Percentiles rank a stretch among this genome's conserved stretches.
These are phyloP conservation scores for Sporothrix euskadiensis DNA, from an alignment of 2,329 filamentous ascomycete genomes.

Conservation along the genomic window DNA sequence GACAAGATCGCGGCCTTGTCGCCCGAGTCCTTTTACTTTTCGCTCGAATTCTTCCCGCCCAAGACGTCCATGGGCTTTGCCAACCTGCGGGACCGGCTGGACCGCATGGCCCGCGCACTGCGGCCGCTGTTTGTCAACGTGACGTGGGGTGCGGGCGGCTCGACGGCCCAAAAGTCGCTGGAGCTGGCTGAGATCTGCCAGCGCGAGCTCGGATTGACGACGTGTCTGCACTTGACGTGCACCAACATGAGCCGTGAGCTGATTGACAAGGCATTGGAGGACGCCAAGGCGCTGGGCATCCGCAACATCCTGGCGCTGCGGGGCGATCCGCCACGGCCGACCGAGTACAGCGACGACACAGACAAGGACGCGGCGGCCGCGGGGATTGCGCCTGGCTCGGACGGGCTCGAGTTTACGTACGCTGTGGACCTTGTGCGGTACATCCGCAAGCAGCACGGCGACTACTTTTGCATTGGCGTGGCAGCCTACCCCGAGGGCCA, in stretches of 20 bases:
- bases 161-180: constrained; percentile 84
- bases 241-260: constrained; percentile 91
- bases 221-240: constrained; percentile 93
- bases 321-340: constrained; percentile 84
- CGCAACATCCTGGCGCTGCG: constrained; percentile 90
- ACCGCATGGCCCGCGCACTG: constrained; percentile 90
- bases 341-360: constrained; percentile 70
- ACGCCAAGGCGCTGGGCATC: constrained; percentile 86
- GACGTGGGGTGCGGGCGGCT: constrained; percentile 96
- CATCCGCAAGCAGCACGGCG: constrained; percentile 79
- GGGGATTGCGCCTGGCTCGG: constrained; percentile 42
- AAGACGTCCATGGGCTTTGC: constrained; percentile 82
- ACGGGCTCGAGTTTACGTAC: constrained; percentile 81
- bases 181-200: constrained; percentile 95
- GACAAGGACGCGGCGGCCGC: constrained; percentile 49
- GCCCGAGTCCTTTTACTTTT: constrained; percentile 81
- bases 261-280: constrained; percentile 85
- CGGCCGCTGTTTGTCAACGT: constrained; percentile 94
- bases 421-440: constrained; percentile 87
- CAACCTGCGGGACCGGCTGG: constrained; percentile 88
- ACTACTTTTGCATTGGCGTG: constrained; percentile 96
- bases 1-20: constrained; percentile 92
- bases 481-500: constrained; percentile 95
- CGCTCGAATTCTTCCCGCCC: constrained; percentile 98
- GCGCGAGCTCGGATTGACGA: constrained; percentile 86